Percentiles rank a stretch among this genome's conserved stretches.
Conservation (phyloP, 345 rosid genomes). For the Hypericum androsaemum region DNA sequence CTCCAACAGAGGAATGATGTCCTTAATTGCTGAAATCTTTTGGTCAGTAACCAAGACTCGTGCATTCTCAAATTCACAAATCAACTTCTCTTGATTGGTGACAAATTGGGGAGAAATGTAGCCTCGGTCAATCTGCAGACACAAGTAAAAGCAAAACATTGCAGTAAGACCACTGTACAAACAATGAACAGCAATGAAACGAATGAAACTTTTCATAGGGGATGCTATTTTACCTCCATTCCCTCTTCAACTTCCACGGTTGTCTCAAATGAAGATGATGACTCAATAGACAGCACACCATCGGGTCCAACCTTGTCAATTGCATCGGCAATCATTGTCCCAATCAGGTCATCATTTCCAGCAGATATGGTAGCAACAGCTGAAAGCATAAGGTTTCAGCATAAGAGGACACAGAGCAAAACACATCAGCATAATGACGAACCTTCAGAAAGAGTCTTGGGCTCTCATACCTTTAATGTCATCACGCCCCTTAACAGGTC, state of each 20-base stretch:
- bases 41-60: constrained; percentile 87
- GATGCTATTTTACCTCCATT: constrained; percentile 52
- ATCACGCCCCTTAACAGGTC: constrained; percentile 80
- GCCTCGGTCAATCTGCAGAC: constrained; percentile 81
- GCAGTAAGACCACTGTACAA: background rate
- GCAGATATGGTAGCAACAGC: constrained; percentile 93
- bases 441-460: background rate
- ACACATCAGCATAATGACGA: background rate
- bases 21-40: constrained; percentile 85
- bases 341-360: constrained; percentile 93
- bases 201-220: background rate
- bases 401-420: background rate
- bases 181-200: background rate
- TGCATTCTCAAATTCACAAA: constrained; percentile 92
- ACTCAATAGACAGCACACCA: constrained; percentile 95
- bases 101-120: constrained; percentile 94
- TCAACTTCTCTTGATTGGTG: constrained; percentile 78
- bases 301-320: constrained; percentile 99
- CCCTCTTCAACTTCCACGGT: constrained; percentile 97
- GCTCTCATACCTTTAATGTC: constrained; percentile 59
- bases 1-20: constrained; percentile 83
- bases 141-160: background rate
- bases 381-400: constrained; percentile 9
- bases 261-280: constrained; percentile 95
- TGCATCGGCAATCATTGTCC: constrained; percentile 94